Percentiles rank a stretch among this genome's conserved stretches.
These are phyloP conservation scores for Incumbomyces delicatus DNA, from an alignment of 2,329 filamentous ascomycete species.

Conservation along the genomic window DNA sequence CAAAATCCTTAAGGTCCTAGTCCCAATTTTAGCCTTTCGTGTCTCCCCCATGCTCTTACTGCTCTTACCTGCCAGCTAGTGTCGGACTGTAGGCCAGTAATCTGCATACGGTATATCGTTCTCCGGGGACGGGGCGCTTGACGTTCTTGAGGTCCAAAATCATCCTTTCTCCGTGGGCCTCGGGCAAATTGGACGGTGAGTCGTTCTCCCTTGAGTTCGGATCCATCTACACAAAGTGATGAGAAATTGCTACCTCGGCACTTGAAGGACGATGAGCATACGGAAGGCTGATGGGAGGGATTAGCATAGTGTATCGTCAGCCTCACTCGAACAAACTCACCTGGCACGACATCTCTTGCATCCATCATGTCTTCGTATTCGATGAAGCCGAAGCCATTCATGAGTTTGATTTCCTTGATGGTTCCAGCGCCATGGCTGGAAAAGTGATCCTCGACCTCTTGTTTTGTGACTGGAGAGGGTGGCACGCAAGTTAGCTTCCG, in stretches of 20 bases:
- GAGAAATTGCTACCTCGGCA: slow-evolving; percentile 1
- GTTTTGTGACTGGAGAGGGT: slow-evolving; percentile 67
- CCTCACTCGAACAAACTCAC: slow-evolving; percentile 46
- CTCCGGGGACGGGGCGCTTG: slow-evolving; percentile 70
- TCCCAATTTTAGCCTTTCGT: background rate
- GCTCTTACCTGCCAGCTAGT: slow-evolving; percentile 99
- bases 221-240: slow-evolving; percentile 59
- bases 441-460: slow-evolving; percentile 93
- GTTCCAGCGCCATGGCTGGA: slow-evolving; percentile 90
- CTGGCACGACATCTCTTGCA: slow-evolving; percentile 94
- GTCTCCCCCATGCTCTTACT: slow-evolving; percentile 17
- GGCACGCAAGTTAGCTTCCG: slow-evolving; percentile 15
- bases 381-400: slow-evolving; percentile 99
- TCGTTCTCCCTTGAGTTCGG: slow-evolving; percentile 95
- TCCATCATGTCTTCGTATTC: slow-evolving; percentile 99
- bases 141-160: slow-evolving; percentile 55
- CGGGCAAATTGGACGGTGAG: slow-evolving; percentile 97
- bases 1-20: slow-evolving; percentile 98
- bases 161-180: slow-evolving; percentile 63
- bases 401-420: slow-evolving; percentile 98
- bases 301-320: slow-evolving; percentile 11
- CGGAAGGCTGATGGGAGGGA: slow-evolving; percentile 17
- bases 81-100: slow-evolving; percentile 90
- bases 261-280: slow-evolving; percentile 5
- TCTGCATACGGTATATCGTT: slow-evolving; percentile 93